Conservation (phyloP, 2,329 filamentous ascomycete genomes). For the Hypomyces perniciosus region DNA sequence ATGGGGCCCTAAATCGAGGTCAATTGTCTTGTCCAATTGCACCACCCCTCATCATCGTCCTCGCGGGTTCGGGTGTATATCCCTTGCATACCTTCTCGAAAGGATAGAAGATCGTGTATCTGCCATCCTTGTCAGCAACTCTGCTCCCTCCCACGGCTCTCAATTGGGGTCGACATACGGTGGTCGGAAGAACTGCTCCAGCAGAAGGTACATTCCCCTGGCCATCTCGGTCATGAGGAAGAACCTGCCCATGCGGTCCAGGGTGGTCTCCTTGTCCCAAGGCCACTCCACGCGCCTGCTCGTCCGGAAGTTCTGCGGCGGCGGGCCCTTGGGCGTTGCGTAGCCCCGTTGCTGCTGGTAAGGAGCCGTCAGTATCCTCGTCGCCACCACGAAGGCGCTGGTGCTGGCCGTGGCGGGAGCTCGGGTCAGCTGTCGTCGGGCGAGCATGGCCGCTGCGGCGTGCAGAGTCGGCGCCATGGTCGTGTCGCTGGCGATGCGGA, state of each 20-base stretch:
- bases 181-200: constrained; percentile 98
- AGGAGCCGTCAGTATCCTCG: constrained; percentile 8
- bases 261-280: constrained; percentile 65
- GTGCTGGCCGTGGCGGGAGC: constrained; percentile 18
- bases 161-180: constrained; percentile 61
- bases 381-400: constrained; percentile 16
- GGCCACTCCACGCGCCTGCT: constrained; percentile 71
- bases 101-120: constrained; percentile 97
- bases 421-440: constrained; percentile 30
- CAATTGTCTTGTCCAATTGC: constrained; percentile 12
- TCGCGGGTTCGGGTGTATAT: neutral
- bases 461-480: constrained; percentile 30
- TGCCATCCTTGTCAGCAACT: constrained; percentile 31
- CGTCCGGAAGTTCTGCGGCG: constrained; percentile 75
- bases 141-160: constrained; percentile 5
- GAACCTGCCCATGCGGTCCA: constrained; percentile 85
- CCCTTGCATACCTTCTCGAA: constrained; percentile 72
- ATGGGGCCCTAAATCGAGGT: constrained; percentile 66
- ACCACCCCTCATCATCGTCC: neutral
- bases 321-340: constrained; percentile 70
- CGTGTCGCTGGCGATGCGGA: constrained; percentile 13
- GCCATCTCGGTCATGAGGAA: constrained; percentile 95
- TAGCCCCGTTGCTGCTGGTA: constrained; percentile 36
- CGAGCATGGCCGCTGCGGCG: constrained; percentile 28
- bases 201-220: constrained; percentile 92